Evolutionary conservation across 1,139 yeast genomes (phyloP).

Genomic region (Yamadazyma songkhlaensis): DNA sequence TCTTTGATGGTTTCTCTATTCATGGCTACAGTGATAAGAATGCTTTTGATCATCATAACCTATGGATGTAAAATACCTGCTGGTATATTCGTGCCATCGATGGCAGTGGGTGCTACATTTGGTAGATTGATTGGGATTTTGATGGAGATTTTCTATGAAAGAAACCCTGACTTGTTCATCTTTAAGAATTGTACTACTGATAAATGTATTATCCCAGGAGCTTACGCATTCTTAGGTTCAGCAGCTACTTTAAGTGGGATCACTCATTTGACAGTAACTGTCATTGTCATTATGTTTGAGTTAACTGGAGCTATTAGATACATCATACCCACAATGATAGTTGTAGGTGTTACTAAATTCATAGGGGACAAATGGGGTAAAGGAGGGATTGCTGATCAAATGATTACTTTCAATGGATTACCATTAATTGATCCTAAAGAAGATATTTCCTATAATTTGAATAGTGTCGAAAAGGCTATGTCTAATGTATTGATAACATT

Average conservation of each 20-base stretch:
- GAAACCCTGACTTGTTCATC: slow-evolving; percentile 34
- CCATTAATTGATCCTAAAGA: slow-evolving; percentile 81
- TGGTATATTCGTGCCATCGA: slow-evolving; percentile 93
- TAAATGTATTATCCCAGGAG: slow-evolving; percentile 82
- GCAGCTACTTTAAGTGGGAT: slow-evolving; percentile 94
- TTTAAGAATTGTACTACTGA: slow-evolving; percentile 46
- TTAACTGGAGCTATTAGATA: slow-evolving; percentile 89
- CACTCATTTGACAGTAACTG: slow-evolving; percentile 87
- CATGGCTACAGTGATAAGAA: slow-evolving; percentile 72
- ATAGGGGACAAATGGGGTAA: slow-evolving; percentile 75
- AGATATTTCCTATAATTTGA: slow-evolving; percentile 47
- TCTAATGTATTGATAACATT: slow-evolving; percentile 49
- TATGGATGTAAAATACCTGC: slow-evolving; percentile 95
- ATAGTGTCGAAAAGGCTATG: slow-evolving; percentile 67
- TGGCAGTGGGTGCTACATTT: slow-evolving; percentile 96
- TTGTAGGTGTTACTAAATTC: slow-evolving; percentile 84
- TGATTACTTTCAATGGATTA: slow-evolving; percentile 83
- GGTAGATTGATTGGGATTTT: slow-evolving; percentile 81
- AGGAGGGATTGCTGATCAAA: slow-evolving; percentile 86
- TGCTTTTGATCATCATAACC: slow-evolving; percentile 71
- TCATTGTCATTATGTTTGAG: slow-evolving; percentile 94
- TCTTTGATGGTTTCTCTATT: slow-evolving; percentile 48
- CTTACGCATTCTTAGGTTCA: slow-evolving; percentile 96
- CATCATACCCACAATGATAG: slow-evolving; percentile 93
- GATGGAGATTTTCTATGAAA: slow-evolving; percentile 55